These are phyloP conservation scores for Leishmania major DNA, from an alignment of 208 protist species.

Conservation along the genomic window DNA sequence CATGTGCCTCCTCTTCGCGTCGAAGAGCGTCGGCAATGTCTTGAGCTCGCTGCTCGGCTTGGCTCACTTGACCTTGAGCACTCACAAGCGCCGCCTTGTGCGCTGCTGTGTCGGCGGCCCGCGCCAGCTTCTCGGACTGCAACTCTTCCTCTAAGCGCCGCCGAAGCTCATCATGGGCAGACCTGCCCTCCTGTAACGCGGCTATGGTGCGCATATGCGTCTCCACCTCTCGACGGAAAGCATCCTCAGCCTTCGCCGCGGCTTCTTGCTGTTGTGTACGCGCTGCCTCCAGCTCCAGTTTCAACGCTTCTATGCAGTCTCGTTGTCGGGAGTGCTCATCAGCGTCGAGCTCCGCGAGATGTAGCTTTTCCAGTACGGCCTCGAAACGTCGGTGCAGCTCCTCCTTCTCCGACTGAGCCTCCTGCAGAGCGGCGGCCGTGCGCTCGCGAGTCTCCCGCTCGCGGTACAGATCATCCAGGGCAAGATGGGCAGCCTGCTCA, in stretches of 20 bases:
- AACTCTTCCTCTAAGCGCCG: background rate
- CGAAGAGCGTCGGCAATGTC: background rate
- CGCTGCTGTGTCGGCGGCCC: background rate
- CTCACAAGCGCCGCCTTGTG: background rate
- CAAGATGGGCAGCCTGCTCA: background rate
- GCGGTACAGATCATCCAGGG: background rate
- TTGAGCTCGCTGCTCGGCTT: background rate
- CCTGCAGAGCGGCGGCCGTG: background rate
- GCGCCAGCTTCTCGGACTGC: constrained; percentile 2
- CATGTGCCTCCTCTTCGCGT: constrained; percentile 13
- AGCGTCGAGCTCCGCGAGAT: background rate
- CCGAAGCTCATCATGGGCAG: background rate
- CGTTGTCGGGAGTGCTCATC: background rate
- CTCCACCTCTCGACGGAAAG: background rate
- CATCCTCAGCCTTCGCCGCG: background rate
- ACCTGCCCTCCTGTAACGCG: background rate
- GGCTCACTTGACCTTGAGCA: background rate
- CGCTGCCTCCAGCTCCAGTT: constrained; percentile 5
- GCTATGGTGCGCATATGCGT: background rate
- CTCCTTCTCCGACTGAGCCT: background rate
- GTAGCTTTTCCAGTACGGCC: background rate
- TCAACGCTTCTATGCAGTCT: background rate
- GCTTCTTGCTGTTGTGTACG: background rate
- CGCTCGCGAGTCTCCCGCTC: background rate
- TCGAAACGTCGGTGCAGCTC: constrained; percentile 3